Evolutionary conservation across 257 asterid genomes (phyloP).

Genomic region (Pogostemon cablin): DNA sequence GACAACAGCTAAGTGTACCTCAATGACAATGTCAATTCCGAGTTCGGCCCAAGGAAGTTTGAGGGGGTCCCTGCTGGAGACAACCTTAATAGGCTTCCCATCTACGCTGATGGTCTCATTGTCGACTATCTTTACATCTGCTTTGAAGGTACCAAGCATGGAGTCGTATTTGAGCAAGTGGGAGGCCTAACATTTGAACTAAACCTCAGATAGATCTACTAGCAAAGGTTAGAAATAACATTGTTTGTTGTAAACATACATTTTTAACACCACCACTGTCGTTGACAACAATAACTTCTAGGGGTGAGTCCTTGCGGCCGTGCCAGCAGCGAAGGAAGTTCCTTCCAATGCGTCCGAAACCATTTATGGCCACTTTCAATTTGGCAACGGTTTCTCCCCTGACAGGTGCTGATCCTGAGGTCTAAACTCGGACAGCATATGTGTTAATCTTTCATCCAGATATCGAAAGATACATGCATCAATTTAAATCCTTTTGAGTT

Average conservation of each 20-base stretch:
- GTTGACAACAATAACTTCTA: slow-evolving; percentile 78
- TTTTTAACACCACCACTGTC: slow-evolving; percentile 97
- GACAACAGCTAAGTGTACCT: slow-evolving; percentile 38
- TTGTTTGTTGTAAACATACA: slow-evolving; percentile 43
- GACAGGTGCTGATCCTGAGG: slow-evolving; percentile 56
- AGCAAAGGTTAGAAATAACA: no score
- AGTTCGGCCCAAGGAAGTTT: slow-evolving; percentile 95
- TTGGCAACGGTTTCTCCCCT: slow-evolving; percentile 85
- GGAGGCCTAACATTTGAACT: slow-evolving; percentile 60
- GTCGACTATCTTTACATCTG: slow-evolving; percentile 78
- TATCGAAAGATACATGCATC: neutral
- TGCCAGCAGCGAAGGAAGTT: slow-evolving; percentile 99
- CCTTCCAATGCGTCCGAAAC: slow-evolving; percentile 92
- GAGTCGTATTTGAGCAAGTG: slow-evolving; percentile 92
- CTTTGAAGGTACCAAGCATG: slow-evolving; percentile 92
- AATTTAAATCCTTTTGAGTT: neutral
- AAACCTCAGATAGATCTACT: neutral
- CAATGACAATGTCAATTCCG: slow-evolving; percentile 91
- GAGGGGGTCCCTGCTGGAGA: slow-evolving; percentile 85
- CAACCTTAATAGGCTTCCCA: slow-evolving; percentile 82
- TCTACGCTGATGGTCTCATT: slow-evolving; percentile 84
- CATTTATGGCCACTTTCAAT: slow-evolving; percentile 87
- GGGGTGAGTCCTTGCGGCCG: slow-evolving; percentile 89
- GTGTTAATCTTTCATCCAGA: neutral
- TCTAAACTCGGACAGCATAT: slow-evolving; percentile 40